Conservation (phyloP, 192 early-diverging fungal genomes). For the Coemansia erecta region DNA sequence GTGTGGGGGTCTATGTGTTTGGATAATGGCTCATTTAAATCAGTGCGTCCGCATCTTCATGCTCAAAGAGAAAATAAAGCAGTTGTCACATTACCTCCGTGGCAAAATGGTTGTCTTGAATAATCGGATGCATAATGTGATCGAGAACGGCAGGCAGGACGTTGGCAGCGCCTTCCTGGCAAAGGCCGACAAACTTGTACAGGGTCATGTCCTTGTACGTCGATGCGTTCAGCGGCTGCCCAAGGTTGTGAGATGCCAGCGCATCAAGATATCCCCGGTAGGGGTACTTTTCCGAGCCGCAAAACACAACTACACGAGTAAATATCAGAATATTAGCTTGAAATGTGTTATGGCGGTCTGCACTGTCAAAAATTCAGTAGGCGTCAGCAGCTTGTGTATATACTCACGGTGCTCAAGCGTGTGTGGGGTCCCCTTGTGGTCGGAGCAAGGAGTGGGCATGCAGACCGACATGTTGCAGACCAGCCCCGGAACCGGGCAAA, state of each 20-base stretch:
- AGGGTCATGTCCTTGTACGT: slow-evolving; percentile 64
- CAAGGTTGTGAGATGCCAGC: slow-evolving; percentile 68
- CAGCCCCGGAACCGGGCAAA: slow-evolving; percentile 67
- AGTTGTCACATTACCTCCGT: slow-evolving; percentile 64
- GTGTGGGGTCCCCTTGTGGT: slow-evolving; percentile 77
- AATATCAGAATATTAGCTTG: neutral
- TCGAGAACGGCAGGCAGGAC: slow-evolving; percentile 78
- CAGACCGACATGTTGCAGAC: slow-evolving; percentile 63
- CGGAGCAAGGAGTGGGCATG: slow-evolving; percentile 67
- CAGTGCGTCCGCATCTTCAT: too few relatives aligned
- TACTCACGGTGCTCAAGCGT: slow-evolving; percentile 71
- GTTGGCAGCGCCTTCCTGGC: slow-evolving; percentile 69
- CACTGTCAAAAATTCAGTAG: too few relatives aligned
- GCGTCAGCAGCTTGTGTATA: neutral
- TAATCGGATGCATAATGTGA: slow-evolving; percentile 74
- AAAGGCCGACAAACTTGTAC: slow-evolving; percentile 68
- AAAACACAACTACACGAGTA: slow-evolving; percentile 69
- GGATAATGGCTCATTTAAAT: too few relatives aligned
- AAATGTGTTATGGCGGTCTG: too few relatives aligned
- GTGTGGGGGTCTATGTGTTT: too few relatives aligned
- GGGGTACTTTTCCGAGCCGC: slow-evolving; percentile 69
- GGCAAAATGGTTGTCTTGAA: slow-evolving; percentile 71
- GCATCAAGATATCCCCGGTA: slow-evolving; percentile 75
- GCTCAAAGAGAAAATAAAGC: slow-evolving; percentile 9
- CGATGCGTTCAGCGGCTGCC: slow-evolving; percentile 70